Conservation (phyloP, 176 grass and related monocot species). For the Ananas comosus region DNA sequence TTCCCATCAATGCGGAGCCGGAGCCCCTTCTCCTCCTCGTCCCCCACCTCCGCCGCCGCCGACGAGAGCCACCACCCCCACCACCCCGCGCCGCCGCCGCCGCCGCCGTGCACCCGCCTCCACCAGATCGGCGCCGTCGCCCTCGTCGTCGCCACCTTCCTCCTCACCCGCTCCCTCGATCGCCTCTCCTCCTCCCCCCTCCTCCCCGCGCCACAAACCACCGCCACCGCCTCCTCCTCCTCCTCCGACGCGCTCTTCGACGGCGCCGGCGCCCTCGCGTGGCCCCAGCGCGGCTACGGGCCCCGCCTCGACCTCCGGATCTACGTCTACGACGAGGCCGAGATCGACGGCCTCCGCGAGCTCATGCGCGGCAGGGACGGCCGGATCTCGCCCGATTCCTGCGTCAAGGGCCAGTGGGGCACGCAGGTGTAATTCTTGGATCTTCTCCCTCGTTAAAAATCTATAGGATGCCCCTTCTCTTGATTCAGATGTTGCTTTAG, state of each 20-base stretch:
- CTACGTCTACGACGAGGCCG: conserved; percentile 70
- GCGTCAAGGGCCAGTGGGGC: conserved; percentile 96
- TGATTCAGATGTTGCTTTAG: no score
- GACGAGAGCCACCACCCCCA: conserved; percentile 7
- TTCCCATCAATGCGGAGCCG: conserved; percentile 3
- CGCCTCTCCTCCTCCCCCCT: conserved; percentile 18
- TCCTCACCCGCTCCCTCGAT: conserved; percentile 65
- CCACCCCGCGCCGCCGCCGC: background rate
- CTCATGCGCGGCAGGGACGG: conserved; percentile 60
- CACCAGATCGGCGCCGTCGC: conserved; percentile 55
- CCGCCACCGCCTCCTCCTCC: background rate
- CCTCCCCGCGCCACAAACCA: background rate
- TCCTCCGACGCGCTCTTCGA: background rate
- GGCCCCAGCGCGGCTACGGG: conserved; percentile 32
- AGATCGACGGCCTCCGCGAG: conserved; percentile 59
- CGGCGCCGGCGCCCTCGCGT: background rate
- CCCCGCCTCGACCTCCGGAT: conserved; percentile 40
- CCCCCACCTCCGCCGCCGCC: background rate
- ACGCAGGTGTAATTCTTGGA: conserved; percentile 45
- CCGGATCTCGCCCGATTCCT: conserved; percentile 39
- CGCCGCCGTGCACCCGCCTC: conserved; percentile 30
- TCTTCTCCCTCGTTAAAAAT: background rate
- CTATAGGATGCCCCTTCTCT: no score
- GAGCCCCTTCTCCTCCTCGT: conserved; percentile 7
- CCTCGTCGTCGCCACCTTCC: conserved; percentile 54